Evolutionary conservation across 495 filamentous ascomycete genomes (phyloP).

Genomic region (Durotheca rogersii): DNA sequence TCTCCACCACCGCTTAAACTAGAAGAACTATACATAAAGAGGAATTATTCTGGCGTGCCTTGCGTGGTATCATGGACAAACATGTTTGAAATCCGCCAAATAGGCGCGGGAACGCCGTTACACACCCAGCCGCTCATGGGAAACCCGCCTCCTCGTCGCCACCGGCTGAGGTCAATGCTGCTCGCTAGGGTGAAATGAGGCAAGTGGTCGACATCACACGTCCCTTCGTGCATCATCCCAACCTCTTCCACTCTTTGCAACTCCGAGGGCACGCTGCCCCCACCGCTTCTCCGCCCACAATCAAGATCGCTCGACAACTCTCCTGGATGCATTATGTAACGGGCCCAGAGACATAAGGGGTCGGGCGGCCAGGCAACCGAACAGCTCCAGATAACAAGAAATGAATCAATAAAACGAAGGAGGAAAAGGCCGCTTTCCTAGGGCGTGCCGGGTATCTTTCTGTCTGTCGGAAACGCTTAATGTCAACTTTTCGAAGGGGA

Average conservation of each 20-base stretch:
- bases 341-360: background rate
- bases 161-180: constrained; percentile 7
- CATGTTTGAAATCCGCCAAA: constrained; percentile 27
- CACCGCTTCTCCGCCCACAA: no score
- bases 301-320: constrained; percentile 17
- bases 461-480: constrained; percentile 24
- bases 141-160: background rate
- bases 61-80: constrained; percentile 24
- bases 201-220: constrained; percentile 10
- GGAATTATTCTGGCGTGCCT: constrained; percentile 7
- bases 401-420: background rate
- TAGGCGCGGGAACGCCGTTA: constrained; percentile 6
- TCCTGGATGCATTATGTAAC: constrained; percentile 26
- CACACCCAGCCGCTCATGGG: background rate
- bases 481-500: constrained; percentile 2
- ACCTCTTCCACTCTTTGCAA: constrained; percentile 2
- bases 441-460: constrained; percentile 29
- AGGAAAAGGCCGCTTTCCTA: constrained; percentile 8
- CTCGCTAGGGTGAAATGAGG: constrained; percentile 6
- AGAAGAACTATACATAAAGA: constrained; percentile 3
- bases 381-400: constrained; percentile 1
- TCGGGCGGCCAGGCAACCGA: no score
- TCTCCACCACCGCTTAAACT: no score
- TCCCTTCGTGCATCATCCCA: constrained; percentile 25
- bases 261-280: no score